Evolutionary conservation across 257 asterid species (phyloP).

Genomic region (Solanum infundibuliforme): DNA sequence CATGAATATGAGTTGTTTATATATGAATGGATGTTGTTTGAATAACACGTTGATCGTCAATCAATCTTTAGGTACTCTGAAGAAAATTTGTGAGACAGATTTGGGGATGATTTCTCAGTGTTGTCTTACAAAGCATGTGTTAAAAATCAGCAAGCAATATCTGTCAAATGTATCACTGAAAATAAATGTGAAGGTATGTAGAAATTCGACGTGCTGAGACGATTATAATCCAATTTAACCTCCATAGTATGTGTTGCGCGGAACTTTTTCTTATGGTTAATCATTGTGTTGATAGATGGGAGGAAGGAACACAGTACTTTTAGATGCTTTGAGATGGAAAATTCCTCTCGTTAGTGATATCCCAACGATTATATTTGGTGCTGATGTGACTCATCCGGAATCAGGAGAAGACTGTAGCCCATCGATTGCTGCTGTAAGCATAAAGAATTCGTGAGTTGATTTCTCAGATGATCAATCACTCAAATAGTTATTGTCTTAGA

Average conservation of each 20-base stretch:
- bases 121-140: constrained; percentile 88
- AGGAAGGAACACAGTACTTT: constrained; percentile 81
- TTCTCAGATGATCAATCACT: background rate
- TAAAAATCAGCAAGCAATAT: constrained; percentile 92
- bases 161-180: constrained; percentile 94
- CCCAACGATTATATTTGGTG: constrained; percentile 95
- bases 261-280: background rate
- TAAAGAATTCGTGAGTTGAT: background rate
- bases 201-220: background rate
- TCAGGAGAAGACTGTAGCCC: constrained; percentile 96
- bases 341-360: constrained; percentile 93
- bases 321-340: constrained; percentile 87
- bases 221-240: background rate
- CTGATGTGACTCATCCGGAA: constrained; percentile 97
- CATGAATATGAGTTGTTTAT: background rate
- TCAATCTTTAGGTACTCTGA: constrained; percentile 57
- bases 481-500: background rate
- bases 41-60: background rate
- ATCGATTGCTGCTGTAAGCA: constrained; percentile 90
- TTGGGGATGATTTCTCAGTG: constrained; percentile 90
- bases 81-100: constrained; percentile 95
- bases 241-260: background rate
- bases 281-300: constrained; percentile 66
- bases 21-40: background rate
- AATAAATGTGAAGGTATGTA: constrained; percentile 79